Base-by-base conservation (phyloP, 805 yeast genomes). In the Tanozyma kutaoensis region DNA sequence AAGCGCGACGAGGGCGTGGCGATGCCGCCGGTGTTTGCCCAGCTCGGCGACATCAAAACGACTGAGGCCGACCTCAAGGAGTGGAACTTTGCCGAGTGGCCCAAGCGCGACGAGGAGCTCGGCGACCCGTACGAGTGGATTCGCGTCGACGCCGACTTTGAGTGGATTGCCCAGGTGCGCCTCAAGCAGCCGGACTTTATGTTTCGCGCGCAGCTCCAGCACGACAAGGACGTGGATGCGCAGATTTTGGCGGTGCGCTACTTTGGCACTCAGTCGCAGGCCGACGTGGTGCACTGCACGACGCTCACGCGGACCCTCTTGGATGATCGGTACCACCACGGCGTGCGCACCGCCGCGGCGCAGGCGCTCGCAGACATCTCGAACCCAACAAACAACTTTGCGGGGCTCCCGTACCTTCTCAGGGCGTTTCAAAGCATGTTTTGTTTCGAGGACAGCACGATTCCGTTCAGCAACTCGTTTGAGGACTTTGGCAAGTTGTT, bases 51-150 rank as follows among this genome's bases (percentile, higher is more conserved):
- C 44, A 76, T 82, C 1, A 55, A 88, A 13, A 69, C 68, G 30
- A 42, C 70, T 2, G 65, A 69, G 1, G 46, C 55, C 5, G 95
- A 86, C 5, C 55, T 76, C 26, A 53, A 51, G 8, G 66, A 67
- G 19, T 88, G 97, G 97, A 61, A 63, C 11, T 58, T 84, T 8
- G 61, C 68, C 2, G 93, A 82, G 23, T 73, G 81, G 69, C 57
- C 67, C 10, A 65, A 65, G 25, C 76, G 74, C 17, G 85, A 76
- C 27, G 86, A 75, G 32, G 85, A 76, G 23, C 62, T 69, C 14
- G 73, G 71, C 40, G 96, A 88, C 41, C 95, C 95, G 0, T 91
- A 85, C 51, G 98, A 91, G 43, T 91, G 99, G 99, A 65, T 91
- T 21, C 64, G 99, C 40, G 81, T 88, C n/a, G 99, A 91, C 53